These are phyloP conservation scores for Berberis thunbergii DNA, from an alignment of 164 flowering plant genomes.

Conservation along the genomic window DNA sequence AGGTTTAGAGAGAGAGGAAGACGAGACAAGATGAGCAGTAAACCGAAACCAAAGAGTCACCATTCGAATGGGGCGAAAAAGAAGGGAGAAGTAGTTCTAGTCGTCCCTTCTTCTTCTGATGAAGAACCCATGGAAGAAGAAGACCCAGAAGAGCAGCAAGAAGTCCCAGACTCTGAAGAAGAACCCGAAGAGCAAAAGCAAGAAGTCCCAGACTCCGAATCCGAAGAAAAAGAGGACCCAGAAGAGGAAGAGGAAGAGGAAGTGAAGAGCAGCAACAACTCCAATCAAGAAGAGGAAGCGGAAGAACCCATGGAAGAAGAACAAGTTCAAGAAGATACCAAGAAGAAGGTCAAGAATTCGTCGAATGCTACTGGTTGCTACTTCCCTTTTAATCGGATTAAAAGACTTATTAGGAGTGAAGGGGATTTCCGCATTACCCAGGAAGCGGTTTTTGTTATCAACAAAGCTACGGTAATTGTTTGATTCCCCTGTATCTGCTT, in stretches of 20 bases:
- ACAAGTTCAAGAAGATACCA: neutral
- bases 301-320: neutral
- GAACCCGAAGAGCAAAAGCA: too few relatives aligned
- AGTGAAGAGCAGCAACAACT: constrained; percentile 14
- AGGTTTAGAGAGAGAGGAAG: too few relatives aligned
- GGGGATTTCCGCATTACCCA: constrained; percentile 28
- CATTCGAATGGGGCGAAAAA: too few relatives aligned
- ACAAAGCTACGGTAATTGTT: constrained; percentile 50
- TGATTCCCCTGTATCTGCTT: neutral
- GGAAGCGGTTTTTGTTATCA: constrained; percentile 57
- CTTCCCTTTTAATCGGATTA: constrained; percentile 49
- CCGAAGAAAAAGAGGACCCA: neutral
- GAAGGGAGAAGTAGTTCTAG: too few relatives aligned
- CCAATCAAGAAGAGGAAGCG: constrained; percentile 6
- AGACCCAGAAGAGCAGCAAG: too few relatives aligned
- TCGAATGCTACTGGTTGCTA: constrained; percentile 12
- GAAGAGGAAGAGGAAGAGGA: constrained; percentile 15
- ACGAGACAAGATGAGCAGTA: too few relatives aligned
- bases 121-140: too few relatives aligned
- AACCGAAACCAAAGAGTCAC: too few relatives aligned
- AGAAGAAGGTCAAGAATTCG: neutral
- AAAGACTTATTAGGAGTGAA: constrained; percentile 37
- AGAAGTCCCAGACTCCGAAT: too few relatives aligned
- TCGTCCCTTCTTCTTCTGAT: too few relatives aligned
- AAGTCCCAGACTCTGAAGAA: too few relatives aligned